Evolutionary conservation across 345 rosid genomes (phyloP).

Genomic region (Excoecaria cochinchinensis): DNA sequence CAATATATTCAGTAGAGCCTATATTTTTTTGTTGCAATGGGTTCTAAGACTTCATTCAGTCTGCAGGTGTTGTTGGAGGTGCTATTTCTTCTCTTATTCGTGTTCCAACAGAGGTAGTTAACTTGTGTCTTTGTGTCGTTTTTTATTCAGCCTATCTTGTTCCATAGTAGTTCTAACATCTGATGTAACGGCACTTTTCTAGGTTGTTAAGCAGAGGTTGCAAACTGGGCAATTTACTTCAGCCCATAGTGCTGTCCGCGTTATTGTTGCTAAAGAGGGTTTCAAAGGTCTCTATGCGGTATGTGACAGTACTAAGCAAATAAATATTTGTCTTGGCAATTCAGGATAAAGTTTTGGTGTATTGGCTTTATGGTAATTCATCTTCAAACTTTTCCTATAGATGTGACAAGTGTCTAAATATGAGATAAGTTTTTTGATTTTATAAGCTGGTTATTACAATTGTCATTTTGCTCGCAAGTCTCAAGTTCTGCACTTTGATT

Average conservation of each 20-base stretch:
- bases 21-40: conserved; percentile 22
- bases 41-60: conserved; percentile 51
- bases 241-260: conserved; percentile 72
- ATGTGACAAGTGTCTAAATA: neutral
- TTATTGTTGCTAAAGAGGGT: conserved; percentile 77
- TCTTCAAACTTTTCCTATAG: neutral
- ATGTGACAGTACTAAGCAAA: conserved; percentile 14
- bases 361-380: neutral
- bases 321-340: neutral
- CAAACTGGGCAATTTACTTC: conserved; percentile 87
- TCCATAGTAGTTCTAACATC: neutral
- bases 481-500: neutral
- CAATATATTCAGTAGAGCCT: conserved; percentile 15
- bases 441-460: neutral
- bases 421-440: neutral
- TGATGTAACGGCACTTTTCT: conserved; percentile 5
- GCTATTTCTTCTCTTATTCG: conserved; percentile 85
- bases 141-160: conserved; percentile 5
- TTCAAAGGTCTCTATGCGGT: conserved; percentile 87
- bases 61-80: conserved; percentile 94
- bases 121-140: neutral
- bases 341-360: neutral
- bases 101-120: conserved; percentile 84
- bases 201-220: conserved; percentile 96
- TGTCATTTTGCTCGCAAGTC: neutral